These are phyloP conservation scores for Moesziomyces sp. DNA, from an alignment of 1,284 basidiomycete genomes.

Conservation along the genomic window DNA sequence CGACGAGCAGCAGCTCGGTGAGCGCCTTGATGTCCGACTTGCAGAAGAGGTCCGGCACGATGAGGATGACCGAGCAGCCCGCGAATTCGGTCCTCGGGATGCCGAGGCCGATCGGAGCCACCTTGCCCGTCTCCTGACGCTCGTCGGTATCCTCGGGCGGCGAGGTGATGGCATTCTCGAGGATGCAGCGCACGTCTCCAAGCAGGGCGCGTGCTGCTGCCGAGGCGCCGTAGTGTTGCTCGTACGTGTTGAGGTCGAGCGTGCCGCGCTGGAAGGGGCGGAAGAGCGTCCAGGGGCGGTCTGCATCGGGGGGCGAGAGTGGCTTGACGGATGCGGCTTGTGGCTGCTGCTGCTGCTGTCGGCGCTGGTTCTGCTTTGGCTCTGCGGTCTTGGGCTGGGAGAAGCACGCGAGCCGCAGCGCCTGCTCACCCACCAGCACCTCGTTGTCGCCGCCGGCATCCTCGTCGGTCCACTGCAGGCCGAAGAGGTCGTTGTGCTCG, in stretches of 20 bases:
- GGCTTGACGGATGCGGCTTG: constrained; percentile 25
- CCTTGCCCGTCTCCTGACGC: constrained; percentile 39
- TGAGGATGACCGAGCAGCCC: constrained; percentile 81
- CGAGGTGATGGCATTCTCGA: constrained; percentile 59
- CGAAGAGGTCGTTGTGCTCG: constrained; percentile 65
- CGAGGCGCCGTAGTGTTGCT: constrained; percentile 54
- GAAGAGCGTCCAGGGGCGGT: constrained; percentile 61
- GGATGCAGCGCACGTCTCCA: constrained; percentile 56
- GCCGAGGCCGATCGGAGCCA: constrained; percentile 55
- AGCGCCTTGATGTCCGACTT: constrained; percentile 83
- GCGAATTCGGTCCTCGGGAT: constrained; percentile 38
- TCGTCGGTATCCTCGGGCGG: constrained; percentile 48
- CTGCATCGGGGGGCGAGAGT: constrained; percentile 29
- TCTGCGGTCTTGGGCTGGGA: constrained; percentile 48
- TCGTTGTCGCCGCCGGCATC: constrained; percentile 42
- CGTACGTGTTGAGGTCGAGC: constrained; percentile 59
- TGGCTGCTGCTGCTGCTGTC: constrained; percentile 37
- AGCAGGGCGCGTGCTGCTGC: constrained; percentile 56
- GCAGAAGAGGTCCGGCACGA: constrained; percentile 93
- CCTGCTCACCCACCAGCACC: constrained; percentile 60
- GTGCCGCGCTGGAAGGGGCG: constrained; percentile 59
- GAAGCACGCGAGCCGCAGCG: constrained; percentile 60
- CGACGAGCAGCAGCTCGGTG: constrained; percentile 78
- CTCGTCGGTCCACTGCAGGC: constrained; percentile 59
- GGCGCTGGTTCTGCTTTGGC: constrained; percentile 31